Base-by-base conservation (phyloP, 371 early-diverging fungal species). In the Saksenaea vasiformis region DNA sequence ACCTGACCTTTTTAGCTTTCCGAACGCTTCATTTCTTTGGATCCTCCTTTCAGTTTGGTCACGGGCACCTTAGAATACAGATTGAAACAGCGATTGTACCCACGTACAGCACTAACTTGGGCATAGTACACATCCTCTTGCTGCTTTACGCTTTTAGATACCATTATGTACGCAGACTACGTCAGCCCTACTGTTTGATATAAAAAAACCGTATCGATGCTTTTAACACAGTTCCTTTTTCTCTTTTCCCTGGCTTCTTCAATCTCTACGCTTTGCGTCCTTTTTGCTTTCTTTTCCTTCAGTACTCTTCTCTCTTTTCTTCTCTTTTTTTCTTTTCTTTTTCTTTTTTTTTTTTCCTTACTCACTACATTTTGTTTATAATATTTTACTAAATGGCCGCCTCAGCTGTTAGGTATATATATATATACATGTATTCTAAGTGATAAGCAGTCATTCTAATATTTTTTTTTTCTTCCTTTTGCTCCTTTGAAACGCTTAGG, bases 381-480 rank as follows among this genome's bases (percentile, higher is more conserved):
- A 60, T 34, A 41, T 27, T 57, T 44, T 5, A 13, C 11, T 34
- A 36, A 61, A 70, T 68, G 70, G 54, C 64, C 35, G 56, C 68
- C 27, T 66, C 66, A 54, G 76, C 79, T 54, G 78, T 77, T 58
- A 74, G 72, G 78, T 78, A 68, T 28, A 63, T 34, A 37, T 56
- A 54, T 58, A 74, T 71, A 77, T 78, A 68, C 24, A 63, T 34
- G 36, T 56, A 54, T 37, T 28, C 35, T 31, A 44, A 37, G 24
- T 27, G 28, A 37, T n/a, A 51, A 35, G 24, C 31, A 51, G 13
- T 59, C 27, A 58, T 15, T 47, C 27, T 3, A 41, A n/a, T 8
- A 31, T 53, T 22, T 19, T 41, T 35, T 41, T 41, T 11, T 22
- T 51, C 14, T 56, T 54, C 44, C 2, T 26, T 55, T 38, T 43